phyloP scores from a whole-genome alignment of 2,329 filamentous ascomycete species.

The Botrytis paeoniae region DNA sequence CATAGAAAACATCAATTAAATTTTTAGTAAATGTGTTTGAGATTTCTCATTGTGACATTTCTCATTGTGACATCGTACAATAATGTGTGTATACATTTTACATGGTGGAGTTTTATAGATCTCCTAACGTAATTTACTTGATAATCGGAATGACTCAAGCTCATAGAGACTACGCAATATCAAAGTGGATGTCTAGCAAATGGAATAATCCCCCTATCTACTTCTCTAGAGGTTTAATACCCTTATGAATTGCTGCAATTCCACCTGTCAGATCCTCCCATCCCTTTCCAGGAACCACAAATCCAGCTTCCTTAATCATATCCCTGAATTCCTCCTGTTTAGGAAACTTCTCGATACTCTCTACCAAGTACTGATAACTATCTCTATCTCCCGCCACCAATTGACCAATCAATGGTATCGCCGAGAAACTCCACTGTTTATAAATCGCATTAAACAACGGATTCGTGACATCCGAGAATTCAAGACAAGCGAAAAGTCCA shows the following conservation, averaged over 20 bases:
- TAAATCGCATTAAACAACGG: constrained; percentile 80
- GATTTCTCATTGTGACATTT: background rate
- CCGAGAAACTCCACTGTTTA: constrained; percentile 92
- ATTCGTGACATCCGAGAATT: constrained; percentile 80
- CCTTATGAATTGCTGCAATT: constrained; percentile 94
- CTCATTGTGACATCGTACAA: constrained; percentile 1
- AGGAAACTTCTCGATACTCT: constrained; percentile 94
- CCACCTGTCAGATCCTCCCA: constrained; percentile 91
- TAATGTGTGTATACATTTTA: background rate
- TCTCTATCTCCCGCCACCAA: constrained; percentile 90
- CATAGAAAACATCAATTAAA: constrained; percentile 18
- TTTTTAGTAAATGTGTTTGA: constrained; percentile 5
- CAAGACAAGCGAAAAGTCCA: constrained; percentile 92
- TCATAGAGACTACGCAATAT: constrained; percentile 16
- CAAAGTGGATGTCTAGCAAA: background rate
- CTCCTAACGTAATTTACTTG: background rate
- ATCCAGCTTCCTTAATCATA: constrained; percentile 83
- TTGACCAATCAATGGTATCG: constrained; percentile 93
- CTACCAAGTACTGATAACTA: constrained; percentile 97
- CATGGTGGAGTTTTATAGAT: background rate
- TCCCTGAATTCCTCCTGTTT: constrained; percentile 77
- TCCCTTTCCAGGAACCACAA: constrained; percentile 74
- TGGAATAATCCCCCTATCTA: background rate
- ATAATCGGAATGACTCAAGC: background rate
- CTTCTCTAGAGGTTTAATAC: constrained; percentile 67